phyloP scores from a whole-genome alignment of 768 basidiomycete genomes.

The Mycena epipterygia region DNA sequence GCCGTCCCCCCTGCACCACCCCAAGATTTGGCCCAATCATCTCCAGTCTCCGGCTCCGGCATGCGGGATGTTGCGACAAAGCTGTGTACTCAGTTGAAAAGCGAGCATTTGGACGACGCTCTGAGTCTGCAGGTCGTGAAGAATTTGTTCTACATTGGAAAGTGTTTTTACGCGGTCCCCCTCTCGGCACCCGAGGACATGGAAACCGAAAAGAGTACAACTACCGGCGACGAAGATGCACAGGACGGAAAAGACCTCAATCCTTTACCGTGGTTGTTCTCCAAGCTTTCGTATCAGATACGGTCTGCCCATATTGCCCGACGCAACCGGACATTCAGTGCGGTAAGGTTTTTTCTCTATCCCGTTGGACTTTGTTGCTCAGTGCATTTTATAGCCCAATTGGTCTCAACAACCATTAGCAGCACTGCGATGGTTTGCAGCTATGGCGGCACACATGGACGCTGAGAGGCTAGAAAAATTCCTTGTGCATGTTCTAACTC shows the following conservation, averaged over 20 bases:
- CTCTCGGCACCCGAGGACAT: conserved; percentile 43
- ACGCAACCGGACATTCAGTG: conserved; percentile 62
- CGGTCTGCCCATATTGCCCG: conserved; percentile 81
- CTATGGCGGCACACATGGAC: conserved; percentile 84
- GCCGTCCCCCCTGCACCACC: conserved; percentile 61
- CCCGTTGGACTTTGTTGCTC: not conserved
- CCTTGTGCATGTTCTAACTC: conserved; percentile 87
- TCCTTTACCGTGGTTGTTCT: conserved; percentile 93
- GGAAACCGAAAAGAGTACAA: conserved; percentile 39
- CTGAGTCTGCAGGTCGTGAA: conserved; percentile 91
- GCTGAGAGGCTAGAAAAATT: conserved; percentile 70
- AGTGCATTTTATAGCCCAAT: conserved; percentile 64
- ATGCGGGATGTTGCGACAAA: conserved; percentile 83
- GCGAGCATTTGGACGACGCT: conserved; percentile 78
- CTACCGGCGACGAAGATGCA: conserved; percentile 45
- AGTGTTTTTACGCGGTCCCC: conserved; percentile 74
- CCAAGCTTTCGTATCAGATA: conserved; percentile 90
- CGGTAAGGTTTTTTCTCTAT: conserved; percentile 52
- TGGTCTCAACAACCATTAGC: conserved; percentile 89
- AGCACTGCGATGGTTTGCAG: conserved; percentile 93
- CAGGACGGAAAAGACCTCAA: conserved; percentile 52
- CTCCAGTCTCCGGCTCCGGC: conserved; percentile 65
- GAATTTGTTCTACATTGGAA: conserved; percentile 93
- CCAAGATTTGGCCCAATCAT: conserved; percentile 45
- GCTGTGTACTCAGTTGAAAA: conserved; percentile 83